Conservation (phyloP, 106 monocot genomes). For the Hemerocallis citrina region DNA sequence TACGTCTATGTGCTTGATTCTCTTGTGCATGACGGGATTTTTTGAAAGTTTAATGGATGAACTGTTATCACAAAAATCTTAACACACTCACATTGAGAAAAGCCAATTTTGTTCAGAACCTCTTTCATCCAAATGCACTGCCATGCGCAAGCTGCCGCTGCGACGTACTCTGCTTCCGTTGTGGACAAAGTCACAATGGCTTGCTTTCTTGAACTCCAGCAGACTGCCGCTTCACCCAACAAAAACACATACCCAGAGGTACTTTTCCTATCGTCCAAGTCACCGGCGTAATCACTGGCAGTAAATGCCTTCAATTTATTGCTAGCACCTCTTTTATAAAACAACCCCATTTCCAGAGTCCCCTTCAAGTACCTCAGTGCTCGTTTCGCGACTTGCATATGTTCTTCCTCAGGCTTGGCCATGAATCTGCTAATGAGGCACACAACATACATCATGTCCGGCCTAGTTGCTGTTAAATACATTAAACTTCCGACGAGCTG, state of each 20-base stretch:
- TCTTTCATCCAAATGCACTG: neutral
- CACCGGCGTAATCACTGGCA: neutral
- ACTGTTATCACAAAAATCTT: neutral
- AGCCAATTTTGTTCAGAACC: neutral
- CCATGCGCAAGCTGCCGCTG: neutral
- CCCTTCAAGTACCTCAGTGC: neutral
- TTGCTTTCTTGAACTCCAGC: neutral
- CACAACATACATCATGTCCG: neutral
- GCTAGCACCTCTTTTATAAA: neutral
- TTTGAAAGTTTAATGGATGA: constrained; percentile 2
- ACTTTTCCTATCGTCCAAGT: neutral
- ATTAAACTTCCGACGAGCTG: neutral
- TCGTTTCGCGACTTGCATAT: neutral
- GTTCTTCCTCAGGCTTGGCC: neutral
- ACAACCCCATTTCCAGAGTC: neutral
- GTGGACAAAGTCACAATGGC: neutral
- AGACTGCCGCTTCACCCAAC: neutral
- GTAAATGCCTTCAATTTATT: neutral
- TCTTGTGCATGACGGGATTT: neutral
- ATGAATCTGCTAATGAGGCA: neutral
- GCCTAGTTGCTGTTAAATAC: neutral
- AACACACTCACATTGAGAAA: neutral
- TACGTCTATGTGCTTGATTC: neutral
- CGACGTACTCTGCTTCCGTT: no score
- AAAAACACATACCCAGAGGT: neutral